Evolutionary conservation across 805 yeast genomes (phyloP).

Genomic region (Metschnikowia drakensbergensis): DNA sequence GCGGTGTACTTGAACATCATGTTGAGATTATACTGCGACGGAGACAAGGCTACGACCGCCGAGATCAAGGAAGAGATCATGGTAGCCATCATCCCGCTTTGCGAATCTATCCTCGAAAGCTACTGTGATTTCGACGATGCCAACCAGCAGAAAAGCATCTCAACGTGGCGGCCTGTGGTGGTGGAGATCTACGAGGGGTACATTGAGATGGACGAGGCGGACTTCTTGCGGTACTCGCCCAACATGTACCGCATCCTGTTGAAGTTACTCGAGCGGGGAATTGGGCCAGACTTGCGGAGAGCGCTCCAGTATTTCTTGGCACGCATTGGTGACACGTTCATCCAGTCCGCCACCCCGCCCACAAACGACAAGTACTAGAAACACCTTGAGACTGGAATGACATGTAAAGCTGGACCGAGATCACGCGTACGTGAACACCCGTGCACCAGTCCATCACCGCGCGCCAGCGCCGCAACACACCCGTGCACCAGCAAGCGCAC

Average conservation of each 20-base stretch:
- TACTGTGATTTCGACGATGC: conserved; percentile 70
- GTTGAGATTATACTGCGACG: conserved; percentile 74
- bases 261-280: conserved; percentile 55
- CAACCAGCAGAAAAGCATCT: conserved; percentile 74
- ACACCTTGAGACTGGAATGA: too few relatives aligned
- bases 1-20: conserved; percentile 80
- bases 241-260: conserved; percentile 57
- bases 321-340: conserved; percentile 45
- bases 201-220: conserved; percentile 68
- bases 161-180: conserved; percentile 89
- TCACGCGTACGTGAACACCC: too few relatives aligned
- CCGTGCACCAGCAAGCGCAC: conserved; percentile 1
- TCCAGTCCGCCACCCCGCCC: conserved; percentile 8
- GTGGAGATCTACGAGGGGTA: conserved; percentile 83
- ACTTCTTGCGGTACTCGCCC: conserved; percentile 58
- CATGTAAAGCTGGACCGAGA: too few relatives aligned
- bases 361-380: too few relatives aligned
- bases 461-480: too few relatives aligned
- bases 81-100: conserved; percentile 56
- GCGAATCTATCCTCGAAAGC: conserved; percentile 65
- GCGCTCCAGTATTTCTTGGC: conserved; percentile 59
- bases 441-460: too few relatives aligned
- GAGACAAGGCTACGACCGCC: conserved; percentile 43
- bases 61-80: conserved; percentile 50
- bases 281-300: conserved; percentile 56